These are phyloP conservation scores for Pachysolen tannophilus DNA, from an alignment of 805 yeast genomes.

Conservation along the genomic window DNA sequence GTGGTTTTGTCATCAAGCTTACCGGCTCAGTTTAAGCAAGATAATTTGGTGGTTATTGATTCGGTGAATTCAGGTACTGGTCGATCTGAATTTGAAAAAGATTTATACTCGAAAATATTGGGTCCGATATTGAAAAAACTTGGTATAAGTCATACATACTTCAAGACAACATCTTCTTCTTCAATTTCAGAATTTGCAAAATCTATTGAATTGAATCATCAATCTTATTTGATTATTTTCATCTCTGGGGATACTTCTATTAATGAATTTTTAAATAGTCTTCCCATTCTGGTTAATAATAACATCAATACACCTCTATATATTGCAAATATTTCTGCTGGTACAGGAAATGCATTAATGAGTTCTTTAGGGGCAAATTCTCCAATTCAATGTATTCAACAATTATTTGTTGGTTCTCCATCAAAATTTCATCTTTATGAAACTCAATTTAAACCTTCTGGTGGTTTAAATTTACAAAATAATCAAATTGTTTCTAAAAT, in stretches of 20 bases:
- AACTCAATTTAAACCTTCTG: conserved; percentile 36
- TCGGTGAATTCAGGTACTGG: conserved; percentile 44
- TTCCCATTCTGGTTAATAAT: conserved; percentile 11
- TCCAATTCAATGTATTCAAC: conserved; percentile 26
- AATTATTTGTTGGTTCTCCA: conserved; percentile 21
- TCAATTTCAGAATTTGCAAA: conserved; percentile 34
- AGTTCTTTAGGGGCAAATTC: conserved; percentile 42
- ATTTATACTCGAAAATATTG: conserved; percentile 35
- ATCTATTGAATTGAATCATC: conserved; percentile 14
- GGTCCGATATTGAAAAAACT: conserved; percentile 38
- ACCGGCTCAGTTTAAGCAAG: background rate
- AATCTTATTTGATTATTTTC: conserved; percentile 39
- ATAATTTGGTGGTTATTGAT: conserved; percentile 28
- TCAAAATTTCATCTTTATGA: conserved; percentile 36
- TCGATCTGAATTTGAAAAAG: conserved; percentile 15
- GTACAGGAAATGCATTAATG: conserved; percentile 82
- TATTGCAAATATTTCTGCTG: conserved; percentile 53
- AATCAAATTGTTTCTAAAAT: conserved; percentile 14
- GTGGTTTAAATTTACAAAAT: conserved; percentile 23
- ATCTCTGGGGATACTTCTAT: conserved; percentile 86
- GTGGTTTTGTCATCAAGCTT: background rate
- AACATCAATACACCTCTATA: conserved; percentile 5
- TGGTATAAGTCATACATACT: conserved; percentile 27
- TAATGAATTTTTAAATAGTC: conserved; percentile 61
- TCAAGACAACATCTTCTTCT: conserved; percentile 32